These are phyloP conservation scores for Toxicodendron radicans DNA, from an alignment of 345 rosid genomes.

Conservation along the genomic window DNA sequence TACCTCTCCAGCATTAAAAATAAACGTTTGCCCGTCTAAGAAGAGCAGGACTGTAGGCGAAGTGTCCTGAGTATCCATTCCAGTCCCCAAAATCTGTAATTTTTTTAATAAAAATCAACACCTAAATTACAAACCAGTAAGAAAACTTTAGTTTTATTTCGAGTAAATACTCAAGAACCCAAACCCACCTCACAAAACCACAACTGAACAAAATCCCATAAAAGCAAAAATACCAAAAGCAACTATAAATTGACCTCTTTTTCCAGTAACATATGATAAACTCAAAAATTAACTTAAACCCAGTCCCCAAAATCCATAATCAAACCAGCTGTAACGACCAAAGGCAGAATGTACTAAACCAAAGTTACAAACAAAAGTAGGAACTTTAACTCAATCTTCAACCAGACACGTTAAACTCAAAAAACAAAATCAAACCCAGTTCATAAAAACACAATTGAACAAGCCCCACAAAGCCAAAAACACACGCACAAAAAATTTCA, in stretches of 20 bases:
- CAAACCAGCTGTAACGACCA: slow-evolving; percentile 6
- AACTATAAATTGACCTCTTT: neutral
- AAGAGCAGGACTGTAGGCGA: slow-evolving; percentile 87
- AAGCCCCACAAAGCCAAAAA: neutral
- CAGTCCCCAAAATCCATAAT: neutral
- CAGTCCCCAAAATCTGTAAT: slow-evolving; percentile 80
- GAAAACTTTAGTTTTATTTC: neutral
- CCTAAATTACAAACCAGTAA: neutral
- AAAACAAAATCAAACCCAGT: slow-evolving; percentile 14
- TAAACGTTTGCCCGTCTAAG: slow-evolving; percentile 86
- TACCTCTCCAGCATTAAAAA: slow-evolving; percentile 98
- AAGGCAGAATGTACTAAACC: neutral
- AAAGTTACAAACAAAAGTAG: too few relatives aligned
- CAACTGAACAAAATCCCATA: neutral
- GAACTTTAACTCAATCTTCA: neutral
- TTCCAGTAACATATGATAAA: neutral
- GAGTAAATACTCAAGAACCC: neutral
- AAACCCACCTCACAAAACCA: neutral
- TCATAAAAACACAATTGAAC: neutral
- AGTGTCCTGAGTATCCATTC: slow-evolving; percentile 97
- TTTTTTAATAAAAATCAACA: too few relatives aligned
- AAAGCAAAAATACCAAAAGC: neutral
- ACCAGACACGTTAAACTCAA: neutral
- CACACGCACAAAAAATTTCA: neutral
- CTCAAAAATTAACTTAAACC: neutral